These are phyloP conservation scores for Aspergillus awamori DNA, from an alignment of 2,329 filamentous ascomycete genomes.

Conservation along the genomic window DNA sequence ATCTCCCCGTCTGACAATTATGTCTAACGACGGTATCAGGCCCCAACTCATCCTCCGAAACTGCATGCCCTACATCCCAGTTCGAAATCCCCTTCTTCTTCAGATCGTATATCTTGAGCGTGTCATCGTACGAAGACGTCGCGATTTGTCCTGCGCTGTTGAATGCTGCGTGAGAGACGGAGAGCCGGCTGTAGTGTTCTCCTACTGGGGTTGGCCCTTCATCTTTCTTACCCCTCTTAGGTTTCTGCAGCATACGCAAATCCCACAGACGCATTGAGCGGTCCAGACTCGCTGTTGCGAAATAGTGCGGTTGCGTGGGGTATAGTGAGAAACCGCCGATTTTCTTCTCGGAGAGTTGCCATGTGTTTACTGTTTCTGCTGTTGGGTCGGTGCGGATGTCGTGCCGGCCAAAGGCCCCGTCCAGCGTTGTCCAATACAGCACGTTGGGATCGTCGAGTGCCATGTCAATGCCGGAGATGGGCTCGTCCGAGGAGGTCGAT, in stretches of 20 bases:
- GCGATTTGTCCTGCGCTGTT: slow-evolving; percentile 82
- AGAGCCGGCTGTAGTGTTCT: slow-evolving; percentile 79
- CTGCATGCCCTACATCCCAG: slow-evolving; percentile 62
- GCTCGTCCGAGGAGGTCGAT: slow-evolving; percentile 70
- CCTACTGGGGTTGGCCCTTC: slow-evolving; percentile 71
- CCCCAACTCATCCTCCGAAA: slow-evolving; percentile 66
- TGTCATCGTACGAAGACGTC: slow-evolving; percentile 93
- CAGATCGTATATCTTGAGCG: slow-evolving; percentile 88
- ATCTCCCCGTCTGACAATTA: slow-evolving; percentile 94
- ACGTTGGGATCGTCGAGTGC: slow-evolving; percentile 68
- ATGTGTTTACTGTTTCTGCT: slow-evolving; percentile 62
- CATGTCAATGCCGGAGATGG: slow-evolving; percentile 84
- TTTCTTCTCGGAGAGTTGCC: slow-evolving; percentile 84
- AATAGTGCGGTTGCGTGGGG: slow-evolving; percentile 75
- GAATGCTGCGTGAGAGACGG: slow-evolving; percentile 91
- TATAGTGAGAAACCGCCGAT: slow-evolving; percentile 91
- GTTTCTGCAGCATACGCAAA: slow-evolving; percentile 62
- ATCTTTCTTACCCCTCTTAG: slow-evolving; percentile 17
- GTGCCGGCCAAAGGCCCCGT: slow-evolving; percentile 77
- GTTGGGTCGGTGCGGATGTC: slow-evolving; percentile 66
- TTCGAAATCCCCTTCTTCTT: slow-evolving; percentile 56
- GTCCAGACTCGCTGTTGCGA: slow-evolving; percentile 89
- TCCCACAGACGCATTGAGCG: slow-evolving; percentile 93
- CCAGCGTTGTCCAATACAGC: slow-evolving; percentile 84
- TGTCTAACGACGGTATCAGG: slow-evolving; percentile 73